Percentiles rank a stretch among this genome's conserved stretches.
Conservation (phyloP, 2,329 filamentous ascomycete genomes). For the Aspergillus latus region DNA sequence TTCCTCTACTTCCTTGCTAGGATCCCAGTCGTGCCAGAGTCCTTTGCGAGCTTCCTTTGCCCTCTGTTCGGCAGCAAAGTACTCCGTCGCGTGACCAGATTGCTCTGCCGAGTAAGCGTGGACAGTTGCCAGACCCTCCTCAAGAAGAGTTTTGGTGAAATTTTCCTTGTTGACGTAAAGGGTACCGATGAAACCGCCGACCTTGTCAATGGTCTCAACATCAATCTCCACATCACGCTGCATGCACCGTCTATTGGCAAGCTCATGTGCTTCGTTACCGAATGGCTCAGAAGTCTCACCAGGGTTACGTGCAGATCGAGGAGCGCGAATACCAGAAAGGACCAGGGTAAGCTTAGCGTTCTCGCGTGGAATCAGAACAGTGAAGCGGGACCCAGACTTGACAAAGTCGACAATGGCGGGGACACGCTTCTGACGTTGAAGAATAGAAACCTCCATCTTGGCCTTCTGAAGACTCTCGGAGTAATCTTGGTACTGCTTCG, state of each 20-base stretch:
- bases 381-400: conserved; percentile 95
- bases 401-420: conserved; percentile 95
- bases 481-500: conserved; percentile 80
- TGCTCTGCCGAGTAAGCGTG: conserved; percentile 96
- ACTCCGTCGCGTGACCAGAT: conserved; percentile 81
- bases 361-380: conserved; percentile 85
- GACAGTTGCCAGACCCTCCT: conserved; percentile 89
- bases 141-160: conserved; percentile 88
- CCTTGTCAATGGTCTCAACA: conserved; percentile 91
- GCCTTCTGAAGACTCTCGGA: conserved; percentile 93
- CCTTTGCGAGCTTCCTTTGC: conserved; percentile 88
- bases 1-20: conserved; percentile 73
- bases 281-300: conserved; percentile 87
- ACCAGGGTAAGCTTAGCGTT: conserved; percentile 94
- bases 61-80: conserved; percentile 80
- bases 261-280: conserved; percentile 89
- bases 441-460: conserved; percentile 83
- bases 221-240: conserved; percentile 97
- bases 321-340: conserved; percentile 86
- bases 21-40: conserved; percentile 93
- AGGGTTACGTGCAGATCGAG: conserved; percentile 77
- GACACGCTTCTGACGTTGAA: conserved; percentile 88
- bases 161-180: conserved; percentile 93
- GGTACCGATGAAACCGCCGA: conserved; percentile 94
- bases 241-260: conserved; percentile 82